Evolutionary conservation across 2,329 filamentous ascomycete species (phyloP).

Genomic region (Xylogone sp.): DNA sequence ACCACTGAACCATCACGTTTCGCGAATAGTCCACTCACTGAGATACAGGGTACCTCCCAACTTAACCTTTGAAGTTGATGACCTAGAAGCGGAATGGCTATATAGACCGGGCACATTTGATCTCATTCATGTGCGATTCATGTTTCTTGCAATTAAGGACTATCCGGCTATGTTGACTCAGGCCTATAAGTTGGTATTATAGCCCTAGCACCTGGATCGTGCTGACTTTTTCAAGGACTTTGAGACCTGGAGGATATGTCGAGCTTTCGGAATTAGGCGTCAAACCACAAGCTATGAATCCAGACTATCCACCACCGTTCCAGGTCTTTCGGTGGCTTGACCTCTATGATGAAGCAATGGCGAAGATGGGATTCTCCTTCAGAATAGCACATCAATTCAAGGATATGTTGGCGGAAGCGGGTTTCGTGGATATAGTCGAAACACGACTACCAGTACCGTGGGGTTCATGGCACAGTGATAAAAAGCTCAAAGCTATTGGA

Average conservation of each 20-base stretch:
- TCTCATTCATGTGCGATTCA: conserved; percentile 5
- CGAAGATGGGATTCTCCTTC: background rate
- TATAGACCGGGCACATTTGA: conserved; percentile 3
- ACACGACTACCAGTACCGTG: conserved; percentile 13
- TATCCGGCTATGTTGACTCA: background rate
- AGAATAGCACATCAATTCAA: conserved; percentile 5
- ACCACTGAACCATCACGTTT: background rate
- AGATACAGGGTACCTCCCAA: conserved; percentile 45
- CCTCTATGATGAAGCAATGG: background rate
- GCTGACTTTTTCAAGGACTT: background rate
- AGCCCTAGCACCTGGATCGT: no score
- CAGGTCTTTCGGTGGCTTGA: background rate
- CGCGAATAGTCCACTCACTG: background rate
- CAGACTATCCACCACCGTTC: background rate
- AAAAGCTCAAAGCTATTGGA: conserved; percentile 5
- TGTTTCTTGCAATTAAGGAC: conserved; percentile 2
- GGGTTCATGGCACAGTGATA: conserved; percentile 2
- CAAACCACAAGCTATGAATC: background rate
- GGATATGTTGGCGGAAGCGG: conserved; percentile 10
- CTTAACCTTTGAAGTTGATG: conserved; percentile 59
- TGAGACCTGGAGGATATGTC: conserved; percentile 13
- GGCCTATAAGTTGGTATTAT: background rate
- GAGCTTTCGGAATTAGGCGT: conserved; percentile 7
- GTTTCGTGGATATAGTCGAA: conserved; percentile 16
- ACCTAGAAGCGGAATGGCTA: conserved; percentile 31